Evolutionary conservation across 805 yeast species (phyloP), one percentile per base, ranked within the genome.

Genomic region (Blastobotrys peoriensis): DNA sequence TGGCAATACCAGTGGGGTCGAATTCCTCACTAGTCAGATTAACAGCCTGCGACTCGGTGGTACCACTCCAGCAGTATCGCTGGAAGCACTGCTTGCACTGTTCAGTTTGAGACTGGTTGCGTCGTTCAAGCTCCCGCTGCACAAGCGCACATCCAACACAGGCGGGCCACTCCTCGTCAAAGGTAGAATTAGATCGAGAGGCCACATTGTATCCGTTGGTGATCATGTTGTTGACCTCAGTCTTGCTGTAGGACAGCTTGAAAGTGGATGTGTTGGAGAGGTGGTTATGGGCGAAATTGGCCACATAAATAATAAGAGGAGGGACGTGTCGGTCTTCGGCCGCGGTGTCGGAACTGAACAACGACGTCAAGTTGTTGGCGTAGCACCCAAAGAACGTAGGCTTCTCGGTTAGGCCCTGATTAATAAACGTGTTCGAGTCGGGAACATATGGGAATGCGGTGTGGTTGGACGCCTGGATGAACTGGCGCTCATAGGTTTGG

Each of bases 311-410:
- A 34, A 87, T 71, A 46, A 86, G 69, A 2, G 95, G 94, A 28
- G 89, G 87, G 21, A 71, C 36, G 34, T 49, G 45, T 9, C 47
- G 47, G 39, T 47, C 46, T 20, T 46, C 45, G 19, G 50, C 39
- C 13, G 34, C 30, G 3, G 58, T 60, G 30, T 44, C 38, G 17
- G 27, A 28, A 39, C 38, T 39, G 33, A 44, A 52, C 41, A 53
- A 39, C 10, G 41, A 35, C 6, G 52, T 45, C 42, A 83, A 65
- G 57, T 84, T 83, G 1, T 64, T 52, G 3, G 85, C 72, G 58
- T 83, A 74, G 64, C 96, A 86, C 27, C 96, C 96, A 60, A 87
- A 87, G 67, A 87, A 86, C 0, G 83, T 71, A 41, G 95, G 95
- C 48, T 66, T 73, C 6, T 80, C 68, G 13, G 86, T 81, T 50